phyloP scores from a whole-genome alignment of 371 early-diverging fungal species.

The Phascolomyces articulosus region DNA sequence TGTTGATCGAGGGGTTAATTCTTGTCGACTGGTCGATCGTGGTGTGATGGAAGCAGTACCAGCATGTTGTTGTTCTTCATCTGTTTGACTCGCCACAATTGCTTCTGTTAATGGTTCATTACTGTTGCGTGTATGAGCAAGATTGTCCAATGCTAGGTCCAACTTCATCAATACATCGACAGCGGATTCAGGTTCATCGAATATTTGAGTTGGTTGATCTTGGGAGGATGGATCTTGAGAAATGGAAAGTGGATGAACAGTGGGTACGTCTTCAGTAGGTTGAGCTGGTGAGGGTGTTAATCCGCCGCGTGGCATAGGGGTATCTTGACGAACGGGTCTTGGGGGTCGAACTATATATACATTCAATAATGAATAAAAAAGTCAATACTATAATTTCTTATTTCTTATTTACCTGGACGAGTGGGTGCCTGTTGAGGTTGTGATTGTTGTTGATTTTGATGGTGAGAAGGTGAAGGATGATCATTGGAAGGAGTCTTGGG shows the following conservation, averaged over 20 bases:
- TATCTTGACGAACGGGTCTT: slow-evolving; percentile 44
- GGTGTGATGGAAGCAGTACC: background rate
- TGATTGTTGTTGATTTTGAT: background rate
- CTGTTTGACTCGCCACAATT: slow-evolving; percentile 14
- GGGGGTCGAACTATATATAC: slow-evolving; percentile 29
- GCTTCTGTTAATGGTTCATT: slow-evolving; percentile 30
- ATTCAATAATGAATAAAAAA: slow-evolving; percentile 3
- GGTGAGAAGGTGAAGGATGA: background rate
- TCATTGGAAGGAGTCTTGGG: background rate
- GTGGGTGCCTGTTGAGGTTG: slow-evolving; percentile 6
- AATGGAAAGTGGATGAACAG: slow-evolving; percentile 8
- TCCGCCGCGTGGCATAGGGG: slow-evolving; percentile 34
- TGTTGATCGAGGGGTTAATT: background rate
- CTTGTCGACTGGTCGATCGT: background rate
- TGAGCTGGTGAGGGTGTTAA: background rate
- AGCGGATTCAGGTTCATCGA: slow-evolving; percentile 24
- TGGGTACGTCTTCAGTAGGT: background rate
- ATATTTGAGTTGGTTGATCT: background rate
- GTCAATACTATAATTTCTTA: slow-evolving; percentile 11
- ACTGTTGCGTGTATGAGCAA: slow-evolving; percentile 27
- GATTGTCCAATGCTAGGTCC: slow-evolving; percentile 25
- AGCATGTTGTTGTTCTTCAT: background rate
- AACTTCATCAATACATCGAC: slow-evolving; percentile 26
- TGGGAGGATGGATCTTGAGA: slow-evolving; percentile 6
- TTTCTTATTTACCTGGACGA: slow-evolving; percentile 19